A percentile compares a stretch with the other conserved stretches of the same genome.
Evolutionary conservation across 2,329 filamentous ascomycete genomes (phyloP).

Genomic region (Davidsoniella virescens): DNA sequence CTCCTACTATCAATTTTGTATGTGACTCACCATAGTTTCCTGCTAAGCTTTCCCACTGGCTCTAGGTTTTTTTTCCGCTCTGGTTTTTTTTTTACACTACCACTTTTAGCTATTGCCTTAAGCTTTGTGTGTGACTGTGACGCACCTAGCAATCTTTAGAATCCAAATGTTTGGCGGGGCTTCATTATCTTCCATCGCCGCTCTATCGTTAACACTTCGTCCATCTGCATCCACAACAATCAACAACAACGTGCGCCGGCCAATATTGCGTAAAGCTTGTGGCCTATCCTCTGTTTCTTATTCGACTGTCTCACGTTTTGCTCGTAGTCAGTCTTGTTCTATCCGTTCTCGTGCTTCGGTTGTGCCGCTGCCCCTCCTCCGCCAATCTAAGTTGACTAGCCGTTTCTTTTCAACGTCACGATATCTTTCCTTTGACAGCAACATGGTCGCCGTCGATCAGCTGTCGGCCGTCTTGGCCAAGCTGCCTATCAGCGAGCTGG

Average conservation of each 20-base stretch:
- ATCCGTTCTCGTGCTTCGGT: background rate
- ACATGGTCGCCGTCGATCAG: slow-evolving; percentile 12
- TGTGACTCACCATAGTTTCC: background rate
- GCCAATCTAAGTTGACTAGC: background rate
- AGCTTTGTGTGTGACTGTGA: slow-evolving; percentile 5
- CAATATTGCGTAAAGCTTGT: no score
- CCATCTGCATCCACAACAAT: background rate
- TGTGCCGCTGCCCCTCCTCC: background rate
- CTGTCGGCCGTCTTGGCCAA: slow-evolving; percentile 18
- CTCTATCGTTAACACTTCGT: background rate
- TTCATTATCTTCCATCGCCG: background rate
- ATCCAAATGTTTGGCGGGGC: slow-evolving; percentile 9
- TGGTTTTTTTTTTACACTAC: background rate
- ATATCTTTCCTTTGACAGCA: background rate
- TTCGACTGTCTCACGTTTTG: background rate
- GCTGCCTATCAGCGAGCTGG: slow-evolving; percentile 22
- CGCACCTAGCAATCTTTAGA: background rate
- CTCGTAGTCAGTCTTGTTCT: no score
- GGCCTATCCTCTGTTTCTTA: background rate
- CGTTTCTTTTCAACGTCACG: background rate
- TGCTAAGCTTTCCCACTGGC: background rate
- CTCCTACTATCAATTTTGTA: background rate
- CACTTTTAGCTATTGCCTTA: no score
- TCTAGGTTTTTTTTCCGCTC: background rate
- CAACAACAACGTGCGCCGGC: no score